A percentile compares a stretch with the other conserved stretches of the same genome.
Evolutionary conservation across 306 rosid species (phyloP).

Genomic region (Castanopsis chinensis): DNA sequence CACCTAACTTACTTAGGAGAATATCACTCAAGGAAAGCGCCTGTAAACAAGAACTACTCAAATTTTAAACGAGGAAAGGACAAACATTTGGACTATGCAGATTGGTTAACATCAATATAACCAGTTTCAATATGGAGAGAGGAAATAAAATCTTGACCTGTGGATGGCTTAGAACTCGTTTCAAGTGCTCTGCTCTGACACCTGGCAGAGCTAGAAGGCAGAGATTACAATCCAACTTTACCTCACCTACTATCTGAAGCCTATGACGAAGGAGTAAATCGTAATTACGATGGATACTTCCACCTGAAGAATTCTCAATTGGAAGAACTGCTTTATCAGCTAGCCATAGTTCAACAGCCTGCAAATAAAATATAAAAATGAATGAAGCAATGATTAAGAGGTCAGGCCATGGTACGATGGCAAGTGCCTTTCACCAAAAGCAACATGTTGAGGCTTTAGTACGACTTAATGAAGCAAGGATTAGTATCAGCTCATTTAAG

Average conservation of each 20-base stretch:
- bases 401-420: no score
- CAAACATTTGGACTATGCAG: not conserved
- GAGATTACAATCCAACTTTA: slow-evolving; percentile 54
- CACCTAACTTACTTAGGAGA: slow-evolving; percentile 53
- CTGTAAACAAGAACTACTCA: slow-evolving; percentile 37
- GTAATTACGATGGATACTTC: slow-evolving; percentile 75
- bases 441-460: no score
- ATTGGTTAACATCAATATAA: not conserved
- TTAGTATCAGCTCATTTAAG: not conserved
- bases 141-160: slow-evolving; percentile 40
- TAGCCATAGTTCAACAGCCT: slow-evolving; percentile 79
- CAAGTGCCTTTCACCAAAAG: no score
- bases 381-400: not conserved
- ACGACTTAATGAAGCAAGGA: not conserved
- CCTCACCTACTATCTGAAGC: slow-evolving; percentile 80
- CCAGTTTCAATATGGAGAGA: not conserved
- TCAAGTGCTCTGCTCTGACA: slow-evolving; percentile 49
- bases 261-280: slow-evolving; percentile 82
- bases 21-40: slow-evolving; percentile 56
- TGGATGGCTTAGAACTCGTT: slow-evolving; percentile 65
- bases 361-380: slow-evolving; percentile 6
- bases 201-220: slow-evolving; percentile 76
- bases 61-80: not conserved
- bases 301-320: slow-evolving; percentile 67
- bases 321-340: slow-evolving; percentile 69